Evolutionary conservation across 2,329 filamentous ascomycete genomes (phyloP), one percentile per base, ranked within the genome.

Genomic region (Dactylellina cionopaga): DNA sequence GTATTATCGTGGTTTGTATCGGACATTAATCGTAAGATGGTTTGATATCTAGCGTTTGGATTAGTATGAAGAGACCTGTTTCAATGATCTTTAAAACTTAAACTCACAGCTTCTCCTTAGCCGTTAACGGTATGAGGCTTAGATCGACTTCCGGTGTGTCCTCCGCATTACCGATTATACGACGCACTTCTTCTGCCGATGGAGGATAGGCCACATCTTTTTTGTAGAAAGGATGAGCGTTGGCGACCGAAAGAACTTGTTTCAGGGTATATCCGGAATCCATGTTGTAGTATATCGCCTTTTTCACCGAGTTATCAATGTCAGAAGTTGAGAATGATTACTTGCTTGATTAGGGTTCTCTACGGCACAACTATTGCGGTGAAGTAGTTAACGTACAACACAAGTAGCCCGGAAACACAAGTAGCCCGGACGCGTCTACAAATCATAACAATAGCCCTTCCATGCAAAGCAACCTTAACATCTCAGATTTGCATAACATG

Each of bases 11-110:
- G 33, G 35, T 25, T 54, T 39, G 33, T 7, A 63, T 83, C 82
- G 2, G 77, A 56, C 1, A 80, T 76, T 0, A 83, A 79, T 11
- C 81, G 76, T 10, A 79, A 68, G 24, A 82, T 79, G 0, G 72
- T 64, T 0, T 66, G 62, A 35, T 82, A 82, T 0, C 81, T 83
- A 39, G n/a, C 5, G 7, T 15, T 19, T 13, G 11, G n/a, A 25
- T 56, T 43, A 47, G 39, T 43, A 43, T 33, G 7, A 5, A 9
- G 9, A 43, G 10, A 27, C 35, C 22, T 4, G 19, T 25, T 55
- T 64, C 41, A 41, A 39, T 24, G 29, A 11, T 4, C 11, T 9
- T 6, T 4, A 9, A 17, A 10, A 17, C 13, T 35, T 13, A 6
- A 22, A 51, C 59, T 52, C 10, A 24, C 68, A 74, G 27, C 58